Percentiles rank a stretch among this genome's conserved stretches.
These are phyloP conservation scores for Bipolaris gigantea DNA, from an alignment of 2,329 filamentous ascomycete species.

Conservation along the genomic window DNA sequence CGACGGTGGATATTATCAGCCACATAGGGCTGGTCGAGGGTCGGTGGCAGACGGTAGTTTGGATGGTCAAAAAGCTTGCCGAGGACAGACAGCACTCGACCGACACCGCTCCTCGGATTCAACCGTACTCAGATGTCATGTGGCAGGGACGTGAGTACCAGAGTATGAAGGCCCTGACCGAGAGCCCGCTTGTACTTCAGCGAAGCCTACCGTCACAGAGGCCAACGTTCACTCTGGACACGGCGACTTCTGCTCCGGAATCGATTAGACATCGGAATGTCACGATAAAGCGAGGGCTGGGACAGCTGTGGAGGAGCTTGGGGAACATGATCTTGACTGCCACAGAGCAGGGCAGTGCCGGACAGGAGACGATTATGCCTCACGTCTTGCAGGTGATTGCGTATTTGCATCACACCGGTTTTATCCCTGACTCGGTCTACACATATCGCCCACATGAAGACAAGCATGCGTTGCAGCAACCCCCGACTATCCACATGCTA, in stretches of 20 bases:
- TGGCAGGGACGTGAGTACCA: constrained; percentile 18
- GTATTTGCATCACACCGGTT: constrained; percentile 50
- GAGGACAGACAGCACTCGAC: constrained; percentile 33
- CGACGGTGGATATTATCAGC: constrained; percentile 45
- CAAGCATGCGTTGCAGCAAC: constrained; percentile 48
- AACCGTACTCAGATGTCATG: constrained; percentile 20
- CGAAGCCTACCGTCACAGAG: constrained; percentile 17
- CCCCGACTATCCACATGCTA: constrained; percentile 52
- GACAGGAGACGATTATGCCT: constrained; percentile 41
- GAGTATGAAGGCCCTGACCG: constrained; percentile 30
- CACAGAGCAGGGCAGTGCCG: constrained; percentile 21
- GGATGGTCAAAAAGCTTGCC: constrained; percentile 50
- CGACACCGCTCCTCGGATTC: constrained; percentile 14
- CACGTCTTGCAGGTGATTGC: constrained; percentile 54
- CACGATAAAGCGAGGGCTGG: constrained; percentile 44
- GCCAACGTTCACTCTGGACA: constrained; percentile 26
- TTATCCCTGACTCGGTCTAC: constrained; percentile 53
- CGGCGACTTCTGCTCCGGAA: constrained; percentile 30
- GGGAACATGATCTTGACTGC: constrained; percentile 51
- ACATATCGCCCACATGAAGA: constrained; percentile 42
- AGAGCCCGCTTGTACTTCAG: constrained; percentile 24
- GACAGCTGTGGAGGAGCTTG: constrained; percentile 51
- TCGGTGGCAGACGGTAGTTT: constrained; percentile 50
- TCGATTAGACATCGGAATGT: constrained; percentile 23
- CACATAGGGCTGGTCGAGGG: constrained; percentile 46